phyloP scores from a whole-genome alignment of 2,329 filamentous ascomycete species.

The Fusarium virguliforme region DNA sequence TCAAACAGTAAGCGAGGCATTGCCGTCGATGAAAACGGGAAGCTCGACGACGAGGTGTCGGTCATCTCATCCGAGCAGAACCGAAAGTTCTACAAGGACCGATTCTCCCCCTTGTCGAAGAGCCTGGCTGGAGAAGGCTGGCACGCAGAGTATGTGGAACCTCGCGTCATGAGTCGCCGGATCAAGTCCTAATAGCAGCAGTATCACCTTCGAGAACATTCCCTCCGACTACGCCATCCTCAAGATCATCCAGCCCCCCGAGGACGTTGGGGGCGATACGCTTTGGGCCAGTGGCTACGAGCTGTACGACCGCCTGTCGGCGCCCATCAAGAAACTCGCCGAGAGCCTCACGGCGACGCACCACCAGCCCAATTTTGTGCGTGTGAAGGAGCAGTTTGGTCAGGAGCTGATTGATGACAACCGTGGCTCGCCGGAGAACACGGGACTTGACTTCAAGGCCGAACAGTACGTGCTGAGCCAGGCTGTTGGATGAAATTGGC shows the following conservation, averaged over 20 bases:
- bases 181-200: background rate
- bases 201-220: slow-evolving; percentile 32
- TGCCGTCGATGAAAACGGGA: slow-evolving; percentile 31
- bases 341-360: slow-evolving; percentile 29
- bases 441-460: slow-evolving; percentile 29
- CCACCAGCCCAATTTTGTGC: slow-evolving; percentile 11
- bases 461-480: slow-evolving; percentile 3
- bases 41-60: slow-evolving; percentile 33
- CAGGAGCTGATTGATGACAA: slow-evolving; percentile 27
- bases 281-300: slow-evolving; percentile 35
- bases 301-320: slow-evolving; percentile 30
- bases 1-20: slow-evolving; percentile 34
- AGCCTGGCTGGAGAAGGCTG: slow-evolving; percentile 30
- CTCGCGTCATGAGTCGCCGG: no score
- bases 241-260: slow-evolving; percentile 28
- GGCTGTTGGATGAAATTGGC: background rate
- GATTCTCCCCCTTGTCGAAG: slow-evolving; percentile 24
- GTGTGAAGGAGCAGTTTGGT: background rate
- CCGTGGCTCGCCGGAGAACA: slow-evolving; percentile 31
- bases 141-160: slow-evolving; percentile 32
- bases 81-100: slow-evolving; percentile 32
- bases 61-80: slow-evolving; percentile 35
- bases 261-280: slow-evolving; percentile 31
- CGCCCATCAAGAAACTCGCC: slow-evolving; percentile 24
- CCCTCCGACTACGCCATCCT: slow-evolving; percentile 30